Percentiles rank a stretch among this genome's conserved stretches.
Evolutionary conservation across 2,329 filamentous ascomycete species (phyloP).

Genomic region (Ceratocystis harringtonii): DNA sequence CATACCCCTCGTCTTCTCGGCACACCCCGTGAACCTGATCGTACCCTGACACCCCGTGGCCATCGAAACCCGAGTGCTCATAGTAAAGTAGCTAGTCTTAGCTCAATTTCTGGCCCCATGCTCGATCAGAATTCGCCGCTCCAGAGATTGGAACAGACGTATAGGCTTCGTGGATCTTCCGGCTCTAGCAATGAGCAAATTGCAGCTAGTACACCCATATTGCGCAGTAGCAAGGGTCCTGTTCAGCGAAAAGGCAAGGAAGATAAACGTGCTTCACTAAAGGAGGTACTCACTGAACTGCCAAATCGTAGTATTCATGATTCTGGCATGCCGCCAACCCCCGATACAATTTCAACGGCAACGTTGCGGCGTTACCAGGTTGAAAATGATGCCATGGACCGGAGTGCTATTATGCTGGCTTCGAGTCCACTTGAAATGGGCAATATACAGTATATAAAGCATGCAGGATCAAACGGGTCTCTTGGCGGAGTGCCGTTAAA

Average conservation of each 20-base stretch:
- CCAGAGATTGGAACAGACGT: conserved; percentile 32
- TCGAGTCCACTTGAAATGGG: neutral
- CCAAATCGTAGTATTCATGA: conserved; percentile 29
- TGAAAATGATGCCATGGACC: conserved; percentile 31
- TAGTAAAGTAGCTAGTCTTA: conserved; percentile 18
- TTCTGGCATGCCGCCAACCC: conserved; percentile 39
- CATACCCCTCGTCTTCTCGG: conserved; percentile 10
- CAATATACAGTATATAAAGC: conserved; percentile 13
- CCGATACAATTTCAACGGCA: conserved; percentile 44
- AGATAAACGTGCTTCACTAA: conserved; percentile 34
- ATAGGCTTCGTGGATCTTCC: conserved; percentile 18
- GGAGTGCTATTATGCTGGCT: conserved; percentile 9
- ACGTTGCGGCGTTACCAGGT: conserved; percentile 36
- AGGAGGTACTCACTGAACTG: conserved; percentile 35
- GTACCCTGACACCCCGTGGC: conserved; percentile 11
- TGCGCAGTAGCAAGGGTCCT: conserved; percentile 23
- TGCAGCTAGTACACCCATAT: conserved; percentile 19
- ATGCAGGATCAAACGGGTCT: conserved; percentile 13
- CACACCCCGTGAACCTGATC: neutral
- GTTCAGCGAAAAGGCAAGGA: conserved; percentile 20
- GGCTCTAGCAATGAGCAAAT: conserved; percentile 21
- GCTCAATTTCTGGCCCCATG: conserved; percentile 30
- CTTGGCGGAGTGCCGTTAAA: conserved; percentile 15
- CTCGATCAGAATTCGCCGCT: conserved; percentile 34
- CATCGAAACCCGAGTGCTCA: conserved; percentile 6